These are phyloP conservation scores for Salix viminalis DNA, from an alignment of 345 rosid genomes.

Conservation along the genomic window DNA sequence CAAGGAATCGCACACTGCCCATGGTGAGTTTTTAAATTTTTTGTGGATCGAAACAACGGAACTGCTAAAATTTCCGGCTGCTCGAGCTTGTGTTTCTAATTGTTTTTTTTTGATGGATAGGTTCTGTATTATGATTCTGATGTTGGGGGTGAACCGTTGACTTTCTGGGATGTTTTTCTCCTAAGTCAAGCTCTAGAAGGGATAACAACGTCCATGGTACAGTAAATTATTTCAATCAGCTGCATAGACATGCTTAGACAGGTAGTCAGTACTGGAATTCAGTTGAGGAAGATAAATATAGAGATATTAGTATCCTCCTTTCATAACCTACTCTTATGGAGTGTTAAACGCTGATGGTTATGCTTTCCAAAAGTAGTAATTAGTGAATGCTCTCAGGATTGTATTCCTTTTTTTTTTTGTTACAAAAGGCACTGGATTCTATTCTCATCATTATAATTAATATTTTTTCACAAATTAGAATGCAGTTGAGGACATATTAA, in stretches of 20 bases:
- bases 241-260: neutral
- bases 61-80: neutral
- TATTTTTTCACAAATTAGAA: neutral
- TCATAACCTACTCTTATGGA: neutral
- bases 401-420: neutral
- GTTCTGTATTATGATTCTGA: conserved; percentile 81
- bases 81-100: conserved; percentile 1
- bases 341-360: neutral
- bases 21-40: neutral
- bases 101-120: conserved; percentile 34
- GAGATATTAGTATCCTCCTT: neutral
- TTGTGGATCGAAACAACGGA: neutral
- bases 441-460: neutral
- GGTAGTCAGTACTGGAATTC: neutral
- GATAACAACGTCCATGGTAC: conserved; percentile 77
- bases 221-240: conserved; percentile 14
- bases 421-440: neutral
- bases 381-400: neutral
- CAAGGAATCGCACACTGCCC: conserved; percentile 20
- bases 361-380: conserved; percentile 6
- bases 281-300: neutral
- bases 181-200: conserved; percentile 97
- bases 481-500: neutral
- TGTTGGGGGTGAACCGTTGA: conserved; percentile 74
- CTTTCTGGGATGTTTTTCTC: conserved; percentile 84